phyloP scores from a whole-genome alignment of 140 eudicot genomes.

The Cichorium intybus region DNA sequence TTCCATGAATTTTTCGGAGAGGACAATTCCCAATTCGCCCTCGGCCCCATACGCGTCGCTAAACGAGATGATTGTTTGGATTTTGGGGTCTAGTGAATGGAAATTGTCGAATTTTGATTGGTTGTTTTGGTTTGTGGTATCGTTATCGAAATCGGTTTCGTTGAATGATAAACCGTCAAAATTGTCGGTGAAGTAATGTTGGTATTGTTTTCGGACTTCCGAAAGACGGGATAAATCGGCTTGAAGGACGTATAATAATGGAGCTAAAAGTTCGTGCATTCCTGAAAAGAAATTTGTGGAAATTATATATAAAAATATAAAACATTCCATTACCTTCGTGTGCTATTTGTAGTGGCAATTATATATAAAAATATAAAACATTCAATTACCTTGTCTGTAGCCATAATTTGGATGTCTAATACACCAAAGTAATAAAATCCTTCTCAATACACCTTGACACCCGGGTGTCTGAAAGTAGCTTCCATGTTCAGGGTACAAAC shows the following conservation, averaged over 20 bases:
- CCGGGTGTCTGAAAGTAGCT: slow-evolving; percentile 86
- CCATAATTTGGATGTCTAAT: slow-evolving; percentile 89
- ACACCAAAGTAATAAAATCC: slow-evolving; percentile 89
- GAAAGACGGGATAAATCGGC: slow-evolving; percentile 66
- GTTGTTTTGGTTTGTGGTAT: slow-evolving; percentile 27
- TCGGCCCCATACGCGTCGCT: slow-evolving; percentile 99
- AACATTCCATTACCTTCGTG: slow-evolving; percentile 53
- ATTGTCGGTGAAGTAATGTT: slow-evolving; percentile 82
- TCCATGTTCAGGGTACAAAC: slow-evolving; percentile 91
- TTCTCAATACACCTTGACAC: slow-evolving; percentile 81
- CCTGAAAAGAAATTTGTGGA: slow-evolving; percentile 40
- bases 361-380: too few species aligned
- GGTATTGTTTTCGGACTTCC: slow-evolving; percentile 61
- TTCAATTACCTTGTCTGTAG: slow-evolving; percentile 77
- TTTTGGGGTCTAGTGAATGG: slow-evolving; percentile 62
- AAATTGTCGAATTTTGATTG: slow-evolving; percentile 29
- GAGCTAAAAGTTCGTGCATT: slow-evolving; percentile 98
- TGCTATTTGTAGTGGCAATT: too few species aligned
- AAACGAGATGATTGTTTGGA: slow-evolving; percentile 57
- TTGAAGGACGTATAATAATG: slow-evolving; percentile 81
- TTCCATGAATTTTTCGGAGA: slow-evolving; percentile 89
- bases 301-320: not conserved
- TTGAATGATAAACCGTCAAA: slow-evolving; percentile 78
- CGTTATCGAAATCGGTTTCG: slow-evolving; percentile 63
- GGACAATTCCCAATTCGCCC: slow-evolving; percentile 90